Evolutionary conservation across 148 eudicot species (phyloP).

Genomic region (Rhododendron simsii): DNA sequence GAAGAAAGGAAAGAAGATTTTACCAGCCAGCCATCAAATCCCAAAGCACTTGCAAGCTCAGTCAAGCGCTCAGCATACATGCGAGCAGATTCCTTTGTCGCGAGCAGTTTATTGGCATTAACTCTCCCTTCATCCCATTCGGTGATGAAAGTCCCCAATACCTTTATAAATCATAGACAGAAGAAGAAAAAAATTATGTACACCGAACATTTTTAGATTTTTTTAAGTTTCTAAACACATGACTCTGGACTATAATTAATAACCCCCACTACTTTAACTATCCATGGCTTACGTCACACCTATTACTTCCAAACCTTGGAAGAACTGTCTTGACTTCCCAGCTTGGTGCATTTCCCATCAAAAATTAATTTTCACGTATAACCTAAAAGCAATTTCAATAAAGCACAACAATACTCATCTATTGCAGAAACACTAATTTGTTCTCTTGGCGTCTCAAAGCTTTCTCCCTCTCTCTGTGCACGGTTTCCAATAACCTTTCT

Average conservation of each 20-base stretch:
- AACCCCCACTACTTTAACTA: neutral
- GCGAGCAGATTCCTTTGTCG: slow-evolving; percentile 60
- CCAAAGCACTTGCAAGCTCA: slow-evolving; percentile 78
- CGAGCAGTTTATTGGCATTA: slow-evolving; percentile 42
- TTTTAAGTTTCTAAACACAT: neutral
- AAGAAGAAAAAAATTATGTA: slow-evolving; percentile 1
- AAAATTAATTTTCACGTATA: neutral
- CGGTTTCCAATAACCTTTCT: no score
- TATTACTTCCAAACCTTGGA: neutral
- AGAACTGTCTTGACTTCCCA: neutral
- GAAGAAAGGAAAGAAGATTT: slow-evolving; percentile 9
- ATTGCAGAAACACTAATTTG: neutral
- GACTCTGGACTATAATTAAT: neutral
- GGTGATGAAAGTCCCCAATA: slow-evolving; percentile 86
- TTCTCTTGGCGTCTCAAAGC: neutral
- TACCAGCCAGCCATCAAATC: slow-evolving; percentile 99
- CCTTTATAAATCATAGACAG: slow-evolving; percentile 31
- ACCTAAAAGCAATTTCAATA: neutral
- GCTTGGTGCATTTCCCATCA: neutral
- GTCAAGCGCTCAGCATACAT: slow-evolving; percentile 81
- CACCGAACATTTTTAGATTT: neutral
- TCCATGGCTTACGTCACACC: neutral
- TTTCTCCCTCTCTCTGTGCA: no score
- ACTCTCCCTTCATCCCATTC: slow-evolving; percentile 86
- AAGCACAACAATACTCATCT: neutral